phyloP scores from a whole-genome alignment of 78 protist genomes.

The Dictyostelium citrinum region DNA sequence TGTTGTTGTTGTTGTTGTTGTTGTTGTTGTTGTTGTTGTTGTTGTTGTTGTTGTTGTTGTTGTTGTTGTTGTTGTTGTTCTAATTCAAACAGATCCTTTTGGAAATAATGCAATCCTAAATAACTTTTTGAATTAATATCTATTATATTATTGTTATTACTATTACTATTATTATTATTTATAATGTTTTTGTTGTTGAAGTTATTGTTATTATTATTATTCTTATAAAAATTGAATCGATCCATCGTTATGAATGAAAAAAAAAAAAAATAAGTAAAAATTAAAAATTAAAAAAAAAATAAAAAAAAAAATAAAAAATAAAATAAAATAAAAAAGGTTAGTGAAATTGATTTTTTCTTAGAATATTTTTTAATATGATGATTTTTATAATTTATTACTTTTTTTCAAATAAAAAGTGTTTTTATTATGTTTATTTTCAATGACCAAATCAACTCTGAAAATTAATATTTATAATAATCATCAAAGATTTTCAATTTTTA shows the following conservation, averaged over 20 bases:
- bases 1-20: neutral
- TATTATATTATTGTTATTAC: neutral
- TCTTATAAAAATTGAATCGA: neutral
- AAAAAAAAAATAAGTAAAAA: neutral
- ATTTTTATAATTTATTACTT: too few relatives aligned
- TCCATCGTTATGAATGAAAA: neutral
- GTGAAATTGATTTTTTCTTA: too few relatives aligned
- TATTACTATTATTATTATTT: neutral
- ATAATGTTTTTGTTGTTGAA: neutral
- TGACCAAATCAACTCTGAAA: too few relatives aligned
- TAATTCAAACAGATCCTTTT: neutral
- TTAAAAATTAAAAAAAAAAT: neutral
- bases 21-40: neutral
- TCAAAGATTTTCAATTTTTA: too few relatives aligned
- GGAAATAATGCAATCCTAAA: conserved; percentile 35
- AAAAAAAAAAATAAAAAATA: neutral
- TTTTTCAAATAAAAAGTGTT: too few relatives aligned
- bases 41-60: neutral
- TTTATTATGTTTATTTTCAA: too few relatives aligned
- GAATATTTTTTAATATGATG: too few relatives aligned
- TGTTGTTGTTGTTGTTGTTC: neutral
- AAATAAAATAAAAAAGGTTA: too few relatives aligned
- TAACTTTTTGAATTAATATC: neutral
- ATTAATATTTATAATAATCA: too few relatives aligned
- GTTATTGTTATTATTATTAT: neutral